Percentiles rank a stretch among this genome's conserved stretches.
These are phyloP conservation scores for Hapsidospora chrysogenum DNA, from an alignment of 495 filamentous ascomycete genomes.

Conservation along the genomic window DNA sequence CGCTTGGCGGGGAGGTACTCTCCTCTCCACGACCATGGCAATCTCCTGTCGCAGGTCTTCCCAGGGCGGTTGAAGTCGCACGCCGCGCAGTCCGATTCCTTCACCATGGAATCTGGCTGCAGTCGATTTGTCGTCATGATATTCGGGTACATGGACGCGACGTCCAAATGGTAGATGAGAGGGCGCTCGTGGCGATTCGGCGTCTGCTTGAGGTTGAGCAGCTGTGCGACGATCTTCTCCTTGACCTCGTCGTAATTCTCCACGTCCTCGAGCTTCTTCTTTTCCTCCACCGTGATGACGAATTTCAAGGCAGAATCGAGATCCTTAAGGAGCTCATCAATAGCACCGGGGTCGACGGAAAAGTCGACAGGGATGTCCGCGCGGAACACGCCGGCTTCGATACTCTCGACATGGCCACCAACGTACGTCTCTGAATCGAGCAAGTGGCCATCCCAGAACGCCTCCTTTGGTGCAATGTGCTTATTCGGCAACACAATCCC, in stretches of 20 bases:
- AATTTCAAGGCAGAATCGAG: conserved; percentile 85
- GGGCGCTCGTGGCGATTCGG: conserved; percentile 72
- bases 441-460: conserved; percentile 93
- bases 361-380: conserved; percentile 92
- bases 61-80: conserved; percentile 98
- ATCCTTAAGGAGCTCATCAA: conserved; percentile 77
- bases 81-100: conserved; percentile 88
- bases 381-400: conserved; percentile 94
- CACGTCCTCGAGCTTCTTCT: conserved; percentile 82
- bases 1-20: conserved; percentile 92
- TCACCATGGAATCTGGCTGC: conserved; percentile 95
- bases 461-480: conserved; percentile 74
- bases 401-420: conserved; percentile 97
- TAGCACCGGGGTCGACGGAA: conserved; percentile 64
- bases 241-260: conserved; percentile 88
- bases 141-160: conserved; percentile 99
- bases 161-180: conserved; percentile 94
- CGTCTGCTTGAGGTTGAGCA: conserved; percentile 59
- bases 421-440: conserved; percentile 97
- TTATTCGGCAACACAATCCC: conserved; percentile 93
- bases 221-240: conserved; percentile 55
- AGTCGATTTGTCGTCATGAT: conserved; percentile 99
- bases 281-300: conserved; percentile 84
- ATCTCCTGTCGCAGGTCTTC: conserved; percentile 86
- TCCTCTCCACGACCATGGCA: conserved; percentile 97